Evolutionary conservation across 2,329 filamentous ascomycete species (phyloP).

Genomic region (Ascochyta fabae): DNA sequence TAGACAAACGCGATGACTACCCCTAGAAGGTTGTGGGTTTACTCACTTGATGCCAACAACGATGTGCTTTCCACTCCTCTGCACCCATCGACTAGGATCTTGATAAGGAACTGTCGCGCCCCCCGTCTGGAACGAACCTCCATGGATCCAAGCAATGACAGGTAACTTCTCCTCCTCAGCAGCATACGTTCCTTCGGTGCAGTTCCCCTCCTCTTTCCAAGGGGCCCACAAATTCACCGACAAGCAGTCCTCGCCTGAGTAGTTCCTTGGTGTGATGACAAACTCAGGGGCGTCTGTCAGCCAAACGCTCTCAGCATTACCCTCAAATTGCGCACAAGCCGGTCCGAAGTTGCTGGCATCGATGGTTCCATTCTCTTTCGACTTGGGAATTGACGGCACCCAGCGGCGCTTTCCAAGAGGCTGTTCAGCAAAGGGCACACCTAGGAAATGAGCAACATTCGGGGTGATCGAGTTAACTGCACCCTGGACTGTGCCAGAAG

Average conservation of each 20-base stretch:
- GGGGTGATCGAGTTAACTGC: slow-evolving; percentile 44
- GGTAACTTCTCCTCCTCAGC: slow-evolving; percentile 41
- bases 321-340: slow-evolving; percentile 38
- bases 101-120: slow-evolving; percentile 54
- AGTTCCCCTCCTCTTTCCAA: slow-evolving; percentile 14
- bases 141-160: slow-evolving; percentile 58
- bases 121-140: slow-evolving; percentile 55
- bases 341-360: slow-evolving; percentile 38
- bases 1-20: background rate
- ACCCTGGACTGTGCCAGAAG: slow-evolving; percentile 41
- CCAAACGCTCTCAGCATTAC: slow-evolving; percentile 28
- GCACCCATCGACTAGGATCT: slow-evolving; percentile 34
- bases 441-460: slow-evolving; percentile 48
- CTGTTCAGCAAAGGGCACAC: slow-evolving; percentile 48
- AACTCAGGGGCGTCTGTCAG: slow-evolving; percentile 36
- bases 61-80: slow-evolving; percentile 47
- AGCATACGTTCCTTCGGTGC: slow-evolving; percentile 13
- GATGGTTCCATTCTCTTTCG: slow-evolving; percentile 24
- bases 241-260: slow-evolving; percentile 55
- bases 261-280: slow-evolving; percentile 23
- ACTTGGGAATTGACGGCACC: slow-evolving; percentile 39
- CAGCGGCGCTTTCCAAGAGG: slow-evolving; percentile 42
- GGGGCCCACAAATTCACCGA: slow-evolving; percentile 57
- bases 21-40: slow-evolving; percentile 2
- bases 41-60: slow-evolving; percentile 44